Conservation (phyloP, 176 grass and related monocot species). For the Thinopyrum elongatum region DNA sequence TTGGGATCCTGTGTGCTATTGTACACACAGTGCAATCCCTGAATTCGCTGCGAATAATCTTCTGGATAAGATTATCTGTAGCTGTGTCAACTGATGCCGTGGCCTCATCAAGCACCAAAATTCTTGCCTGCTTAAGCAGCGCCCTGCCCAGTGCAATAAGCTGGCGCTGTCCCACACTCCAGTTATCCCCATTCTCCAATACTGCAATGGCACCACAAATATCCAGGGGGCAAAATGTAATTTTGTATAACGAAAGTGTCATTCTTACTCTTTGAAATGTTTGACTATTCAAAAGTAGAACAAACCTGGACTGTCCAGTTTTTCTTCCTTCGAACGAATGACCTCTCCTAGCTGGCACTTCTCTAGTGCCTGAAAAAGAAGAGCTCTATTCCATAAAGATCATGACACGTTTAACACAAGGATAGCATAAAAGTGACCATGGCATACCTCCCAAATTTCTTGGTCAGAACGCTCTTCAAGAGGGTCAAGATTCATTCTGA, state of each 20-base stretch:
- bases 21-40: constrained; percentile 91
- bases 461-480: constrained; percentile 71
- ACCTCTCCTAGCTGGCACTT: constrained; percentile 96
- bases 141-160: constrained; percentile 93
- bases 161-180: constrained; percentile 97
- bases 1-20: constrained; percentile 95
- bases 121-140: constrained; percentile 84
- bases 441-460: constrained; percentile 87
- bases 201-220: constrained; percentile 48
- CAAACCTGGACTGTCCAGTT: constrained; percentile 82
- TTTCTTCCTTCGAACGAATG: constrained; percentile 67
- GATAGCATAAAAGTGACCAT: constrained; percentile 18
- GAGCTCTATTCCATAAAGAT: constrained; percentile 19
- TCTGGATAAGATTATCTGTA: constrained; percentile 98
- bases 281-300: constrained; percentile 1
- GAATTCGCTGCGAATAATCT: constrained; percentile 97
- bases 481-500: constrained; percentile 95
- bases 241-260: background rate
- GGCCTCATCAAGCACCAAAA: constrained; percentile 96
- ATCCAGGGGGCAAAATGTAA: background rate
- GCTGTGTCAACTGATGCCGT: constrained; percentile 96
- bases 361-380: constrained; percentile 68
- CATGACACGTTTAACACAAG: background rate
- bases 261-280: background rate
- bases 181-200: constrained; percentile 95